A percentile compares a stretch with the other conserved stretches of the same genome.
These are phyloP conservation scores for Nannochloris sp. DNA, from an alignment of 139 green algal genomes.

Conservation along the genomic window DNA sequence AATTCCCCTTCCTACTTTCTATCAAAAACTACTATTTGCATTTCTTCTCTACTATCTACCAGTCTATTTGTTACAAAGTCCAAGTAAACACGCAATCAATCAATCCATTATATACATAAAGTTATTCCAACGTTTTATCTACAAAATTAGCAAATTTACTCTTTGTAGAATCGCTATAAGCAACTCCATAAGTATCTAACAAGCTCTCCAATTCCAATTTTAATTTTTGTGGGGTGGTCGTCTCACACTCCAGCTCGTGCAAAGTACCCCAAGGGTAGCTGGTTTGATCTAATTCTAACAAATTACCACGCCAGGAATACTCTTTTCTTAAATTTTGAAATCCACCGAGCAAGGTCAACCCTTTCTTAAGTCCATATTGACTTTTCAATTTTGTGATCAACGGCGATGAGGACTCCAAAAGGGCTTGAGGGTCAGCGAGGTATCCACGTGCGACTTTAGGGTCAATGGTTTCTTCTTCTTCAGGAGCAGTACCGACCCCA, in stretches of 20 bases:
- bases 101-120: neutral
- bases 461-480: slow-evolving; percentile 67
- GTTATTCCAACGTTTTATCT: slow-evolving; percentile 34
- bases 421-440: slow-evolving; percentile 42
- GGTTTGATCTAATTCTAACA: slow-evolving; percentile 88
- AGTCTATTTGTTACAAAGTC: too few species aligned
- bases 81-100: too few species aligned
- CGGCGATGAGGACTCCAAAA: slow-evolving; percentile 45
- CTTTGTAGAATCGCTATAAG: slow-evolving; percentile 57
- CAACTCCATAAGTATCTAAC: slow-evolving; percentile 43
- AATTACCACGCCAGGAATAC: slow-evolving; percentile 66
- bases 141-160: slow-evolving; percentile 83
- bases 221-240: slow-evolving; percentile 64
- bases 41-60: too few species aligned
- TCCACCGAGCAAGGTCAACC: slow-evolving; percentile 72
- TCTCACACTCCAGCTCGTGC: slow-evolving; percentile 88
- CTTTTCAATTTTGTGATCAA: slow-evolving; percentile 12
- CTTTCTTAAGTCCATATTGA: slow-evolving; percentile 28
- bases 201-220: slow-evolving; percentile 61
- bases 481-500: slow-evolving; percentile 68
- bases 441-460: slow-evolving; percentile 34
- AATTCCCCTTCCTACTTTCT: too few species aligned
- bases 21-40: too few species aligned
- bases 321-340: slow-evolving; percentile 82
- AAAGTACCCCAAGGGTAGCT: slow-evolving; percentile 74